phyloP scores from a whole-genome alignment of 2,329 filamentous ascomycete species.

The Myrmaecium sp. region DNA sequence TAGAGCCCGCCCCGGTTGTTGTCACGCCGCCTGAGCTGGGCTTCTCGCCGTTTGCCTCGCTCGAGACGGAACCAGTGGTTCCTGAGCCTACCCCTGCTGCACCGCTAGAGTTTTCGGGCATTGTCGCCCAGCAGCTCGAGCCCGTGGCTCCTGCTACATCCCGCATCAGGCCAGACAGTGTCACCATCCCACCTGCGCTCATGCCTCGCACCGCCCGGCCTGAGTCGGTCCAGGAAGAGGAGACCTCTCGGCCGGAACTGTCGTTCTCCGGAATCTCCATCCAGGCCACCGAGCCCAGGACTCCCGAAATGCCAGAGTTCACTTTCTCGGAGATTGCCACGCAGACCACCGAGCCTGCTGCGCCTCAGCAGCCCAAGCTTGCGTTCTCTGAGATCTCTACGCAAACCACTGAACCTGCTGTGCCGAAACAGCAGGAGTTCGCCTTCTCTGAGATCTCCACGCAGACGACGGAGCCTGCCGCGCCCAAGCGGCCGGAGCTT shows the following conservation, averaged over 20 bases:
- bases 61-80: constrained; percentile 26
- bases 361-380: constrained; percentile 6
- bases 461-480: constrained; percentile 14
- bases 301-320: constrained; percentile 2
- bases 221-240: no score
- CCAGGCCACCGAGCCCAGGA: constrained; percentile 3
- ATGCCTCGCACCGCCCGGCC: no score
- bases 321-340: constrained; percentile 1
- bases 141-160: constrained; percentile 12
- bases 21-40: constrained; percentile 10
- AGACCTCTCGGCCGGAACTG: no score
- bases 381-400: constrained; percentile 12
- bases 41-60: constrained; percentile 29
- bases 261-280: constrained; percentile 2
- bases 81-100: constrained; percentile 3
- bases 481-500: constrained; percentile 6
- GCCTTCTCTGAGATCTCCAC: constrained; percentile 12
- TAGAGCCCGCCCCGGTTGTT: not conserved
- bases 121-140: constrained; percentile 9
- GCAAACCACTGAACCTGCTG: constrained; percentile 15
- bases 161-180: no score
- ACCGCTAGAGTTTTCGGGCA: constrained; percentile 5
- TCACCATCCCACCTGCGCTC: no score
- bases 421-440: constrained; percentile 6
- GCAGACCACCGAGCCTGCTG: constrained; percentile 12